Base-by-base conservation (phyloP, 2,329 filamentous ascomycete species). In the Penicillium sclerotigenum region DNA sequence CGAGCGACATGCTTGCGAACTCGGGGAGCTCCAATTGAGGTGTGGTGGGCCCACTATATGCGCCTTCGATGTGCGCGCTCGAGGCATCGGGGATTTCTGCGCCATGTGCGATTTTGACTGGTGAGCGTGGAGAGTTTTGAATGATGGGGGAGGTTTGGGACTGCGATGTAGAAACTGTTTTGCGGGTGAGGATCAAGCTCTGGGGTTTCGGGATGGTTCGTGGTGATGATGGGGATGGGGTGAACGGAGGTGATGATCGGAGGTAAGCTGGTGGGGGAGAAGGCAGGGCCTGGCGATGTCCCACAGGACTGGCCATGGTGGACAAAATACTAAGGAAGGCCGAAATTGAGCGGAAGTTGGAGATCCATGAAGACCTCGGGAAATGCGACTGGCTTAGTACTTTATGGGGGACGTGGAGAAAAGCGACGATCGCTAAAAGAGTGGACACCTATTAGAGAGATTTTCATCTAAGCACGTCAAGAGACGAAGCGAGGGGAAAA, bases 221-320 rank as follows among this genome's bases (percentile, higher is more conserved):
- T 47, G 68, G 67, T 16, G 60, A 60, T 36, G 62, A 60, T 36
- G 62, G 62, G 28, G 61, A 47, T 34, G 64, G 49, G 46, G 65
- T 61, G 37, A 68, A 61, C 34, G 72, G 68, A 58, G 72, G 67
- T 52, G 73, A 71, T 47, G 74, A 71, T 59, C 70, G 67, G 59
- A 76, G 67, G 61, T 78, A 77, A 58, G 75, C 75, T 28, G 75
- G 73, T n/a, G 75, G 71, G 58, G 75, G 75, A 65, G 75, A 72
- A 36, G 75, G 71, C 36, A 73, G 63, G 47, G 73, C 67, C 34
- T 67, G 67, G 40, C 59, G 65, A 47, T 66, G 64, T 34, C 47
- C 57, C 40, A 63, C 52, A 36, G 66, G 61, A 59, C 62, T 67
- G 10, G 70, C 67, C 71, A 73, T 73, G 51, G 24, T 59, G 57